These are phyloP conservation scores for Vitis vinifera DNA, from an alignment of 164 flowering plant species.

Conservation along the genomic window ASM3070453v1 NC_081809.1:5010001-5010500, in stretches of 20 bases:
- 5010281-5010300: constrained; percentile 18
- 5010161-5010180: constrained; percentile 31
- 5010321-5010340: neutral
- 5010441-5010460: too few relatives aligned
- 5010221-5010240: constrained; percentile 9
- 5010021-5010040: constrained; percentile 1
- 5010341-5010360: too few relatives aligned
- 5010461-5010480: too few relatives aligned
- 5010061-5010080: neutral
- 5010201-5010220: constrained; percentile 30
- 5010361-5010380: too few relatives aligned
- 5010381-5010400: too few relatives aligned
- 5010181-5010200: constrained; percentile 44
- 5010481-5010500: too few relatives aligned
- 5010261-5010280: constrained; percentile 46
- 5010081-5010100: constrained; percentile 10
- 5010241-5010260: constrained; percentile 24
- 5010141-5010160: neutral
- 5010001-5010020: neutral
- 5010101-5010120: neutral
- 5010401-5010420: too few relatives aligned
- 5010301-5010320: constrained; percentile 1
- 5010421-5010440: too few relatives aligned
- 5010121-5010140: too few relatives aligned
- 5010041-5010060: constrained; percentile 11